Percentiles rank a stretch among this genome's conserved stretches.
These are phyloP conservation scores for Mycosarcoma maydis DNA, from an alignment of 1,284 basidiomycete species.

Conservation along the genomic window DNA sequence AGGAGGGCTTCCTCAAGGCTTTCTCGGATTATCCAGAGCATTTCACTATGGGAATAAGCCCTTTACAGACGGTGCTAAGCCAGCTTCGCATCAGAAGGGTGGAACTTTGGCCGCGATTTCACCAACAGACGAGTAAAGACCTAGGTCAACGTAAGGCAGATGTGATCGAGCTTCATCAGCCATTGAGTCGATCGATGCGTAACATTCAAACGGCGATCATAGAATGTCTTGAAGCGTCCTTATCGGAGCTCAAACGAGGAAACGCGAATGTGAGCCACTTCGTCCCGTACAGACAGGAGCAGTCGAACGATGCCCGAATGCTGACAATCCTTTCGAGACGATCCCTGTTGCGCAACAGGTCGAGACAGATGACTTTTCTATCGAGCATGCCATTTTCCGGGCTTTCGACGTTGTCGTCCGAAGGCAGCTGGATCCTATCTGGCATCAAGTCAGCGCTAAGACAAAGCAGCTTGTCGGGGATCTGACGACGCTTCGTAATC, in stretches of 20 bases:
- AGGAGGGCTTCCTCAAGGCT: slow-evolving; percentile 88
- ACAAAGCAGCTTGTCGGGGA: slow-evolving; percentile 93
- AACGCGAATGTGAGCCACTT: slow-evolving; percentile 77
- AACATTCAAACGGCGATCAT: slow-evolving; percentile 92
- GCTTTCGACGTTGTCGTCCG: slow-evolving; percentile 92
- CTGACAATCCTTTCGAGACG: background rate
- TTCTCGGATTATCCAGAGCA: slow-evolving; percentile 96
- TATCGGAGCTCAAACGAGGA: slow-evolving; percentile 88
- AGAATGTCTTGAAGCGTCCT: slow-evolving; percentile 90
- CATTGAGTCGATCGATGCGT: slow-evolving; percentile 84
- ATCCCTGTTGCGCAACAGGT: slow-evolving; percentile 71
- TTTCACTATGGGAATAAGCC: slow-evolving; percentile 89
- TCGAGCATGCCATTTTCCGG: slow-evolving; percentile 93
- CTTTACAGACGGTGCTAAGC: slow-evolving; percentile 89
- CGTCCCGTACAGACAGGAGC: background rate
- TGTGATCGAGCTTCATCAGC: slow-evolving; percentile 89
- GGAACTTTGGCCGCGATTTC: slow-evolving; percentile 89
- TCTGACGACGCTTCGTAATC: slow-evolving; percentile 82
- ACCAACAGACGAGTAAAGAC: slow-evolving; percentile 67
- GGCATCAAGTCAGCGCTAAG: slow-evolving; percentile 92
- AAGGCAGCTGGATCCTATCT: slow-evolving; percentile 87
- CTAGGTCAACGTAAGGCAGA: slow-evolving; percentile 74
- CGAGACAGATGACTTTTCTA: slow-evolving; percentile 89
- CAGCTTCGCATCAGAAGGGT: slow-evolving; percentile 88
- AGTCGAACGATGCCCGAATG: background rate